Evolutionary conservation across 495 filamentous ascomycete genomes (phyloP), one percentile per base, ranked within the genome.

Genomic region (Parachaetomium inaequale): DNA sequence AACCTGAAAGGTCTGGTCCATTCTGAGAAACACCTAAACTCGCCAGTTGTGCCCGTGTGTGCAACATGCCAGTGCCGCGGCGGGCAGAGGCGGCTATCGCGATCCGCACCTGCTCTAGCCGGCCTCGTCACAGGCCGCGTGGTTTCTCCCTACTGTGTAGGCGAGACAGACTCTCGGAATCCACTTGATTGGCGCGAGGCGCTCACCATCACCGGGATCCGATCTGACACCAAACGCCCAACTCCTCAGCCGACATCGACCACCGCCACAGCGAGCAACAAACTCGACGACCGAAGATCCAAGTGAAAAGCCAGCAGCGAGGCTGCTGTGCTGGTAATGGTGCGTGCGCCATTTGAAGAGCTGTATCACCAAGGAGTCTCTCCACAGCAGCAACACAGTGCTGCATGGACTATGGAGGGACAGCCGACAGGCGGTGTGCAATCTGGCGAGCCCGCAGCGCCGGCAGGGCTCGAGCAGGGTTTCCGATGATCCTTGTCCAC

Each of bases 81-180:
- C 17, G 42, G 38, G 49, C 28, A 40, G 50, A 49, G 45, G 49
- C 57, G 61, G 61, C 51, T 64, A 26, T 61, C 55, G 54, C 55
- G 63, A 68, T 64, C 68, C 47, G 63, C 42, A 63, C 62, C 66
- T 68, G 68, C 54, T 63, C 55, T 62, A 36, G 29, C 26, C 28
- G 28, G 49, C 49, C 40, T 40, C 47, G 40, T 59, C 58, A 52
- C 46, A 61, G 45, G 23, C 6, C 19, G 15, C 25, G 1, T 29
- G 45, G 40, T 47, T 31, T 31, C 26, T n/a, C n/a, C n/a, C n/a
- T n/a, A n/a, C n/a, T n/a, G n/a, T n/a, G n/a, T n/a, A n/a, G 26
- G 26, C 8, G 31, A 23, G 31, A 36, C n/a, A 10, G 31, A 15
- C 36, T 17, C n/a, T n/a, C n/a, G n/a, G n/a, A n/a, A n/a, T 52